A percentile compares a stretch with the other conserved stretches of the same genome.
Conservation (phyloP, 257 asterid species). For the Eustoma russellianum region DNA sequence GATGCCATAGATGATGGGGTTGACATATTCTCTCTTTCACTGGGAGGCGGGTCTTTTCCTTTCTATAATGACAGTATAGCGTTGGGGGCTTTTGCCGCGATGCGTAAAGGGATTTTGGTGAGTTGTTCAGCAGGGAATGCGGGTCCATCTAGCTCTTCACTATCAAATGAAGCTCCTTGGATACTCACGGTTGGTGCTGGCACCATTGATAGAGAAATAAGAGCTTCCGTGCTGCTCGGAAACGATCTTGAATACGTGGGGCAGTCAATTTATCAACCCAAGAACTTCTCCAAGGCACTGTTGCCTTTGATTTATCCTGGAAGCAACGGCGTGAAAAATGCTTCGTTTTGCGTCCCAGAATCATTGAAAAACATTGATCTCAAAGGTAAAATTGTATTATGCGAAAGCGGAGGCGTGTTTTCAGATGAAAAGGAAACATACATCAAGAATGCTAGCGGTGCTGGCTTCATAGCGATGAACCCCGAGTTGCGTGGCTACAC, state of each 20-base stretch:
- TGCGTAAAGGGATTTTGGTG: too few species aligned
- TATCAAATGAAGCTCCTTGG: too few species aligned
- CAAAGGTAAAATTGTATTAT: slow-evolving; percentile 17
- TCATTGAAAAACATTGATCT: slow-evolving; percentile 5
- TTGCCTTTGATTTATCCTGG: slow-evolving; percentile 17
- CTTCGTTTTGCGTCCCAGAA: slow-evolving; percentile 2
- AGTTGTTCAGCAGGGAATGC: too few species aligned
- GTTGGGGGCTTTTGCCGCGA: too few species aligned
- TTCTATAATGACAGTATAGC: too few species aligned
- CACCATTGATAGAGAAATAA: not conserved
- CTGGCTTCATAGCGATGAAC: slow-evolving; percentile 24
- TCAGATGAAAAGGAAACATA: slow-evolving; percentile 10
- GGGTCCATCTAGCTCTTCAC: too few species aligned
- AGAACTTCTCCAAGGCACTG: slow-evolving; percentile 1
- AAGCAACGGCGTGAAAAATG: slow-evolving; percentile 4
- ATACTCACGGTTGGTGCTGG: not conserved
- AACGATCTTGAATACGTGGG: slow-evolving; percentile 7
- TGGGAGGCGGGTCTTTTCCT: too few species aligned
- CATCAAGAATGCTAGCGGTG: slow-evolving; percentile 20
- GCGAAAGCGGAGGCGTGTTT: slow-evolving; percentile 11
- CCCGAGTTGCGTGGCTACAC: slow-evolving; percentile 11
- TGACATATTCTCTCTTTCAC: too few species aligned
- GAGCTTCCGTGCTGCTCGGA: not conserved
- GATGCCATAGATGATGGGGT: too few species aligned
- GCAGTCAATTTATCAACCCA: slow-evolving; percentile 16